Evolutionary conservation across 2,329 filamentous ascomycete genomes (phyloP).

Genomic region (Periconia sp.): DNA sequence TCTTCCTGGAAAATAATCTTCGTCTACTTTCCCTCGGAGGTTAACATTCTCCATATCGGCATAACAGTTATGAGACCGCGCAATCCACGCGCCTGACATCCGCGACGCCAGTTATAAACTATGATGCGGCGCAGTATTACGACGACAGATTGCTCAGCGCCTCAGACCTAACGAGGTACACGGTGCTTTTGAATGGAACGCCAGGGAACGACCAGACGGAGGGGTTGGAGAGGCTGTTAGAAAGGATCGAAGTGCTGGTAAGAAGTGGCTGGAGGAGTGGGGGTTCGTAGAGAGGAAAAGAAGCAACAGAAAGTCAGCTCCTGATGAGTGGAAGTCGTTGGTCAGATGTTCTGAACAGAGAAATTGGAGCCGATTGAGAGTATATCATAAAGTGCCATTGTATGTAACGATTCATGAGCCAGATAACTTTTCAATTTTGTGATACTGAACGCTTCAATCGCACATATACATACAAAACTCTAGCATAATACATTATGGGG

Average conservation of each 20-base stretch:
- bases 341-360: too few species aligned
- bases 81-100: slow-evolving; percentile 7
- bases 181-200: slow-evolving; percentile 10
- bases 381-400: too few species aligned
- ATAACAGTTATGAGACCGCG: slow-evolving; percentile 4
- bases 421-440: neutral
- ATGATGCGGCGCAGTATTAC: slow-evolving; percentile 8
- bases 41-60: too few species aligned
- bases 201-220: slow-evolving; percentile 14
- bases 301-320: neutral
- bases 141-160: slow-evolving; percentile 9
- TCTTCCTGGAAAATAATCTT: too few species aligned
- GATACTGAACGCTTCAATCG: neutral
- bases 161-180: slow-evolving; percentile 3
- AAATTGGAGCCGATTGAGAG: too few species aligned
- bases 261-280: slow-evolving; percentile 11
- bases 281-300: neutral
- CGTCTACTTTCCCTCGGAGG: too few species aligned
- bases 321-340: too few species aligned
- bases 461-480: neutral
- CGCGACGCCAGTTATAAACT: slow-evolving; percentile 11
- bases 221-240: slow-evolving; percentile 12
- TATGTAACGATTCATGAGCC: too few species aligned
- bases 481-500: neutral
- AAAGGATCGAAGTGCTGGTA: slow-evolving; percentile 10